Evolutionary conservation across 768 basidiomycete genomes (phyloP).

Genomic region (Lentinus brumalis): DNA sequence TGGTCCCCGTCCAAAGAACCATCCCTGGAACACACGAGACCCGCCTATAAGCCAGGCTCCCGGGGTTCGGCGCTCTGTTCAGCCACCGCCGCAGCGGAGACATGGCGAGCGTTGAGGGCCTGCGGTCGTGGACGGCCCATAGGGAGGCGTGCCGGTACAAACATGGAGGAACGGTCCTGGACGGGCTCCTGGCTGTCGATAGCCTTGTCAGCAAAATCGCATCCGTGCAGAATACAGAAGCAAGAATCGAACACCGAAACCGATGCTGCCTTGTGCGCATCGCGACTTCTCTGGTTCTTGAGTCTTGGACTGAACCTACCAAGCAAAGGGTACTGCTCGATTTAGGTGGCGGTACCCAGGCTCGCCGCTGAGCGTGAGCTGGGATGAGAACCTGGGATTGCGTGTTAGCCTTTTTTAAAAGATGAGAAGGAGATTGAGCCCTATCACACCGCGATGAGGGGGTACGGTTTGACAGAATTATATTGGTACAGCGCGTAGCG

Average conservation of each 20-base stretch:
- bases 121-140: neutral
- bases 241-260: neutral
- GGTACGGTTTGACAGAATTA: conserved; percentile 1
- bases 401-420: neutral
- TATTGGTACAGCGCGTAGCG: conserved; percentile 10
- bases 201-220: neutral
- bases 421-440: neutral
- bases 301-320: conserved; percentile 9
- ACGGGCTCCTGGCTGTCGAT: neutral
- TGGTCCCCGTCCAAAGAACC: conserved; percentile 6
- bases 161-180: conserved; percentile 5
- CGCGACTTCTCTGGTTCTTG: conserved; percentile 14
- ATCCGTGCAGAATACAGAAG: conserved; percentile 1
- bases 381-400: conserved; percentile 10
- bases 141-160: neutral
- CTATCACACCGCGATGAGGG: neutral
- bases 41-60: conserved; percentile 1
- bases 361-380: conserved; percentile 15
- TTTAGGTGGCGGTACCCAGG: conserved; percentile 19
- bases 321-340: conserved; percentile 17
- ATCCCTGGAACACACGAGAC: conserved; percentile 14
- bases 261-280: conserved; percentile 10
- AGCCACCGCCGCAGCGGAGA: neutral
- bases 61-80: neutral
- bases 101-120: neutral